phyloP scores from a whole-genome alignment of 1,284 basidiomycete genomes.

The Cryptococcus floricola region DNA sequence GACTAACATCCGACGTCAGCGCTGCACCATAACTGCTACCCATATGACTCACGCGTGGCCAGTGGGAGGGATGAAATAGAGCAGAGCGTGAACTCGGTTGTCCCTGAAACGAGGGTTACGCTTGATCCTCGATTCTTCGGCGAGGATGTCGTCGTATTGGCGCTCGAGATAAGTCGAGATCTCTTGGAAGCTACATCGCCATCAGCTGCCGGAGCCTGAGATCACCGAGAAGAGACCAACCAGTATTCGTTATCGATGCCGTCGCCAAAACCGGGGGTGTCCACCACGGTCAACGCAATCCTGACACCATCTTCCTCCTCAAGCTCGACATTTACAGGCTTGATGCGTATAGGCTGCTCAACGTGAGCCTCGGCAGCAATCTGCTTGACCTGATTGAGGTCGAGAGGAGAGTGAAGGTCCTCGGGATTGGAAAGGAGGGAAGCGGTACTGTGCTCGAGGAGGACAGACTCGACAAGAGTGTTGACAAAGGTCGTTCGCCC shows the following conservation, averaged over 20 bases:
- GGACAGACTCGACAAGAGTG: slow-evolving; percentile 91
- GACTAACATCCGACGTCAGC: slow-evolving; percentile 53
- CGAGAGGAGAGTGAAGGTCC: slow-evolving; percentile 74
- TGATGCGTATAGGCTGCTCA: slow-evolving; percentile 93
- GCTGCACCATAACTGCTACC: neutral
- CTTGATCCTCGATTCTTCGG: slow-evolving; percentile 98
- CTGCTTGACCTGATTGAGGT: slow-evolving; percentile 53
- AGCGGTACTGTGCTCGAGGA: slow-evolving; percentile 57
- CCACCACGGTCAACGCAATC: slow-evolving; percentile 95
- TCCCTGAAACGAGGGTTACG: slow-evolving; percentile 99
- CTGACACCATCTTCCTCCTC: slow-evolving; percentile 93
- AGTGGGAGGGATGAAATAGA: slow-evolving; percentile 97
- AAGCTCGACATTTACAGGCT: slow-evolving; percentile 92
- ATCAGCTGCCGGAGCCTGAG: neutral
- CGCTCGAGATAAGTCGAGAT: slow-evolving; percentile 96
- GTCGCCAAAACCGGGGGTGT: slow-evolving; percentile 98
- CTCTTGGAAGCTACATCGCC: slow-evolving; percentile 73
- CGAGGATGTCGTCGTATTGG: slow-evolving; percentile 98
- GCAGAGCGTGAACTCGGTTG: slow-evolving; percentile 89
- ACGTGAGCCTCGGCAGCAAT: slow-evolving; percentile 74
- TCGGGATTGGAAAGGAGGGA: slow-evolving; percentile 49
- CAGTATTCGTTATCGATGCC: slow-evolving; percentile 98
- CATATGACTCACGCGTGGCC: slow-evolving; percentile 63
- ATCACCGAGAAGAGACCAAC: slow-evolving; percentile 56
- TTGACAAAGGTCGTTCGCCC: slow-evolving; percentile 98